Evolutionary conservation across 2,329 filamentous ascomycete species (phyloP), one percentile per base, ranked within the genome.

Genomic region (Gaeumannomyces sp.): DNA sequence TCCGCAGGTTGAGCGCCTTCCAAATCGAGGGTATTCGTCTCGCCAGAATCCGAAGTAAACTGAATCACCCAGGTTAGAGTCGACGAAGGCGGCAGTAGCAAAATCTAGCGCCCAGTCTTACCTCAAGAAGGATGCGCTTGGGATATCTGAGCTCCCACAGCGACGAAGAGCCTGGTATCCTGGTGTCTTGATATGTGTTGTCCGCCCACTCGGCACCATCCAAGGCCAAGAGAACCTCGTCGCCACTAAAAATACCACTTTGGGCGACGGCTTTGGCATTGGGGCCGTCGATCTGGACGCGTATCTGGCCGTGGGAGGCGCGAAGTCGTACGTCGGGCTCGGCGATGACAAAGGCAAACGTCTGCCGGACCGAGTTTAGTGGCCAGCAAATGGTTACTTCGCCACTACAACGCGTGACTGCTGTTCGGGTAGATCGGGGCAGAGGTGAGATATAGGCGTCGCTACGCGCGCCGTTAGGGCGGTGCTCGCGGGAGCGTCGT

Each of bases 311-410:
- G 69, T 85, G 89, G 57, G 83, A 81, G 67, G 87, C 86, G 65
- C 94, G 90, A 62, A 94, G 81, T 61, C 91, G 89, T 72, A 93
- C 90, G 74, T 97, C 92, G 60, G 88, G 87, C 71, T 97, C 93
- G 60, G 91, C 91, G 45, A 98, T 84, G 27, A 96, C 84, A 62
- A 97, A 88, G 31, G 92, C 89, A 69, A 93, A 84, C 56, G 87
- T 87, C 64, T 84, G 85, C 35, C 85, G 89, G 31, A 92, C 86
- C 28, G 89, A 90, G 68, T 91, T 97, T 76, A 92, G 97, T 0
- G 94, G 94, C 93, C 94, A 98, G 65, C 92, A 88, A 50, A 98
- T 86, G 11, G 92, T 94, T 28, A 97, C 86, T 22, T 90, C 81
- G 56, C 91, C 93, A 65, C 85, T 38, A 97, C 76, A 16, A 79